These are phyloP conservation scores for Arabidopsis thaliana DNA, from an alignment of 345 rosid genomes.

Conservation along the genomic window TAIR10.1 NC_003074.8:19877001-19877500, in stretches of 20 bases:
- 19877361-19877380: slow-evolving; percentile 99
- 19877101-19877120: slow-evolving; percentile 99
- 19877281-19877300: slow-evolving; percentile 6
- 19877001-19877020: slow-evolving; percentile 7
- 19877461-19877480: background rate
- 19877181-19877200: slow-evolving; percentile 50
- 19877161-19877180: slow-evolving; percentile 98
- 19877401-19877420: slow-evolving; percentile 54
- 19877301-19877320: slow-evolving; percentile 1
- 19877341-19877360: slow-evolving; percentile 98
- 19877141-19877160: slow-evolving; percentile 99
- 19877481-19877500: slow-evolving; percentile 30
- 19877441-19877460: background rate
- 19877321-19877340: slow-evolving; percentile 72
- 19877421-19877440: background rate
- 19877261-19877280: slow-evolving; percentile 4
- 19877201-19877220: background rate
- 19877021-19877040: slow-evolving; percentile 16
- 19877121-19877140: slow-evolving; percentile 98
- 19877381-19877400: slow-evolving; percentile 99
- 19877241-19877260: background rate
- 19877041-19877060: slow-evolving; percentile 1
- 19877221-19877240: background rate
- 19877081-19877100: slow-evolving; percentile 99
- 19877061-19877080: slow-evolving; percentile 31